Conservation (phyloP, 345 rosid genomes). For the Salix udensis region DNA sequence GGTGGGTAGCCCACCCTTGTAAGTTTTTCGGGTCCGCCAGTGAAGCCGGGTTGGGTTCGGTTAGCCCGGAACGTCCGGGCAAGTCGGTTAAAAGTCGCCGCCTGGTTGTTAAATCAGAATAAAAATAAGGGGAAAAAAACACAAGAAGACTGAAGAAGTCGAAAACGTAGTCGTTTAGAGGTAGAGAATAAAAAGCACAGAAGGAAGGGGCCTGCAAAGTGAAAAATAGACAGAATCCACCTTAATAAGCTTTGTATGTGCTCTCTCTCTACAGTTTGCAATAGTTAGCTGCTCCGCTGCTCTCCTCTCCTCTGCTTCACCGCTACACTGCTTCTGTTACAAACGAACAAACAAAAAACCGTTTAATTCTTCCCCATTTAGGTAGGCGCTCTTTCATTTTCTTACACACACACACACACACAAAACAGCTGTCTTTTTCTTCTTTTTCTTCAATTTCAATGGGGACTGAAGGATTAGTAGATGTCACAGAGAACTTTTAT, state of each 20-base stretch:
- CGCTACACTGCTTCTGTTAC: not conserved
- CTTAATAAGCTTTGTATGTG: not conserved
- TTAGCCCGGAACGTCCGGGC: too few species aligned
- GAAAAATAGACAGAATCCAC: not conserved
- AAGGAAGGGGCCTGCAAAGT: not conserved
- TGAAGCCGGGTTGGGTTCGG: too few species aligned
- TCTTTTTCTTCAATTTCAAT: not conserved
- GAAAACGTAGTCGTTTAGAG: not conserved
- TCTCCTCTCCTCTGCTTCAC: not conserved
- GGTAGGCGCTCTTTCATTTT: not conserved
- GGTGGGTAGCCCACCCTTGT: too few species aligned
- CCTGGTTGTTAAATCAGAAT: not conserved
- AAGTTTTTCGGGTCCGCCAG: too few species aligned
- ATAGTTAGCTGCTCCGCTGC: not conserved
- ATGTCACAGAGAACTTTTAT: not conserved
- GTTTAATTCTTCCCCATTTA: not conserved
- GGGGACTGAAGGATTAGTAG: not conserved
- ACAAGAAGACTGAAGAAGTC: not conserved
- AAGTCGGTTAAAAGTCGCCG: not conserved
- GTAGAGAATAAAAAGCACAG: not conserved
- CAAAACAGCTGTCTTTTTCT: not conserved
- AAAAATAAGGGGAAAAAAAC: not conserved
- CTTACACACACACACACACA: not conserved
- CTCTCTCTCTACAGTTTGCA: not conserved
- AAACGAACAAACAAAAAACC: not conserved